Base-by-base conservation (phyloP, 2,329 filamentous ascomycete species). In the Sporothrix variecibatus region DNA sequence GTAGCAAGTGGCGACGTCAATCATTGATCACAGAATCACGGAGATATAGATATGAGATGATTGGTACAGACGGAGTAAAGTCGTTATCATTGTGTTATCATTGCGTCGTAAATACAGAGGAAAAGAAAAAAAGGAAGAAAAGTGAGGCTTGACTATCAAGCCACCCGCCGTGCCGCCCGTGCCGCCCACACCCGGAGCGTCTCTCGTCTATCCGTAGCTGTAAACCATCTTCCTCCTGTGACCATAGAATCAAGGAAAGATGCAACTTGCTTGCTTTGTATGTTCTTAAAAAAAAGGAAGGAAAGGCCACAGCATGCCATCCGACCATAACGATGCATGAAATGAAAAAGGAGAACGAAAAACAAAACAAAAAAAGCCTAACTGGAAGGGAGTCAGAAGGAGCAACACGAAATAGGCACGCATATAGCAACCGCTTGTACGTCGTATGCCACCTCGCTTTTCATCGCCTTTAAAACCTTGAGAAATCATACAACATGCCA, bases 231-330 rank as follows among this genome's bases (percentile, higher is more conserved):
- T 15, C 15, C 43, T 49, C 6, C 12, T 20, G 4, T 34, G 28
- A n/a, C 23, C 28, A 60, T 23, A 49, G 12, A 49, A 49, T 49
- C 43, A 49, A 49, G 43, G 43, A 49, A 49, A 67, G 40, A 31
- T 31, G 64, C 64, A 67, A 67, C 34, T 49, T 31, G 40, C 64
- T 67, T 67, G n/a, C 34, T 15, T 49, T 67, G 40, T 67, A 49
- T 67, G 23, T 31, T 67, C 40, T 67, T 67, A 12, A 20, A 11
- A 49, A 15, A 28, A 12, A 20, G 4, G 31, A 15, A 28, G 28
- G 49, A 49, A 31, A 12, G 31, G 46, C 40, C 38, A 17, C 64
- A 49, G 1, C 56, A 31, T 31, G 26, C 15, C 15, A 0, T 7
- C 17, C 28, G 28, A 12, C 56, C n/a, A n/a, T n/a, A 12, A n/a